Evolutionary conservation across 805 yeast species (phyloP).

Genomic region (Barnettozyma botsteinii): DNA sequence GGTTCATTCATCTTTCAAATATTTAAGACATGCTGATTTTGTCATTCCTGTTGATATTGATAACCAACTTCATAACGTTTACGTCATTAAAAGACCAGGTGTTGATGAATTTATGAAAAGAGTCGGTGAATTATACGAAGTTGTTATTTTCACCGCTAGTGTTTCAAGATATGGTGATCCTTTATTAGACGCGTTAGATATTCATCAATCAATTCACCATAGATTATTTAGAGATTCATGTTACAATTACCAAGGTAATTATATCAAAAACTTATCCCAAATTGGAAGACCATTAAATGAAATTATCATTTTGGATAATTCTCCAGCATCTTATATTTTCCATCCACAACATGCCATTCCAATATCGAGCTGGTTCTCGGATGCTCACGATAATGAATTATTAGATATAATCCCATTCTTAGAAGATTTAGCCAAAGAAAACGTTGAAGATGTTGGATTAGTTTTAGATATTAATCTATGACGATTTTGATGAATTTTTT

Average conservation of each 20-base stretch:
- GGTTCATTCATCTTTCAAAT: conserved; percentile 93
- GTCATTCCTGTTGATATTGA: conserved; percentile 97
- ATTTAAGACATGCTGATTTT: conserved; percentile 87
- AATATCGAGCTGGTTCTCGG: conserved; percentile 96
- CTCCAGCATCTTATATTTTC: conserved; percentile 96
- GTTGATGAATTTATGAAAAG: conserved; percentile 85
- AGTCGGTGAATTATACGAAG: conserved; percentile 86
- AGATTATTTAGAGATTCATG: conserved; percentile 93
- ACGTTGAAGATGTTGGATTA: conserved; percentile 78
- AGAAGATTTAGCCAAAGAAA: conserved; percentile 68
- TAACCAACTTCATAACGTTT: conserved; percentile 85
- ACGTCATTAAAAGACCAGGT: conserved; percentile 96
- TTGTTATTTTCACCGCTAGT: conserved; percentile 95
- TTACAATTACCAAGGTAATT: conserved; percentile 88
- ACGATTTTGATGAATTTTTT: not conserved
- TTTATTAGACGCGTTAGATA: conserved; percentile 78
- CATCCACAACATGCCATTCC: conserved; percentile 99
- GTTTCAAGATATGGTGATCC: conserved; percentile 97
- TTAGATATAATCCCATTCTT: conserved; percentile 86
- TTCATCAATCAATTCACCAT: conserved; percentile 74
- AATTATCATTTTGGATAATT: conserved; percentile 87
- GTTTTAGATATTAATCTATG: conserved; percentile 68
- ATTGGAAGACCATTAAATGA: conserved; percentile 88
- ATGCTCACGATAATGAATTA: conserved; percentile 93
- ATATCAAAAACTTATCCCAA: conserved; percentile 88